These are phyloP conservation scores for Boletus tomentosulus DNA, from an alignment of 768 basidiomycete genomes.

Conservation along the genomic window DNA sequence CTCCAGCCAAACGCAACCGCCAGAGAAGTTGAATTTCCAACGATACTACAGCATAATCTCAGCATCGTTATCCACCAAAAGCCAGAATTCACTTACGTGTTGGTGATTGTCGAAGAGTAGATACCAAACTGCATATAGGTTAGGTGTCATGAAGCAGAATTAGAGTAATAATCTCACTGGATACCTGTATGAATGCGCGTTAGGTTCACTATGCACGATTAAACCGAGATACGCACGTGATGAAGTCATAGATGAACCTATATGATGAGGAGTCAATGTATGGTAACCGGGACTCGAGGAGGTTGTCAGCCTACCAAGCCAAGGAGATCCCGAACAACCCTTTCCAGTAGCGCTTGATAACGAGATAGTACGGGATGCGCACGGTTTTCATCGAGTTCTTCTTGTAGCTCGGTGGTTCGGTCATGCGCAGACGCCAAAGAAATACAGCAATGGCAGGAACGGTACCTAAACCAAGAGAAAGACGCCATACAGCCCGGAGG, in stretches of 20 bases:
- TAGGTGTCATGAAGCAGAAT: not conserved
- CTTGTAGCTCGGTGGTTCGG: conserved; percentile 70
- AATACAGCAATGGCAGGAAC: conserved; percentile 80
- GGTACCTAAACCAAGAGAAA: conserved; percentile 80
- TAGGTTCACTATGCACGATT: not conserved
- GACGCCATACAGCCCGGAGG: conserved; percentile 82
- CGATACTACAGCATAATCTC: conserved; percentile 38
- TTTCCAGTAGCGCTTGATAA: conserved; percentile 77
- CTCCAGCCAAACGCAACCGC: conserved; percentile 76
- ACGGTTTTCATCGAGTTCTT: conserved; percentile 76
- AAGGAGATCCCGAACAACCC: conserved; percentile 70
- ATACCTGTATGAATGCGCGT: conserved; percentile 39
- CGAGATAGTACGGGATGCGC: conserved; percentile 69
- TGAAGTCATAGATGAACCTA: conserved; percentile 79
- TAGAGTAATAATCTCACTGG: conserved; percentile 44
- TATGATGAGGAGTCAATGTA: conserved; percentile 1
- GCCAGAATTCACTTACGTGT: conserved; percentile 41
- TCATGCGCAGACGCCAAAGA: conserved; percentile 82
- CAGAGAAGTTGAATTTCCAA: conserved; percentile 48
- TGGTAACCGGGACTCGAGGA: not conserved
- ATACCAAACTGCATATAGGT: conserved; percentile 57
- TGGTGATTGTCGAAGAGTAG: conserved; percentile 73
- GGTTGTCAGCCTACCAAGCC: conserved; percentile 50
- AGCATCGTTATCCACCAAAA: not conserved
- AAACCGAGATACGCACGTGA: conserved; percentile 46